These are phyloP conservation scores for Dryas integrifolia DNA, from an alignment of 331 rosid species.

Conservation along the genomic window DNA sequence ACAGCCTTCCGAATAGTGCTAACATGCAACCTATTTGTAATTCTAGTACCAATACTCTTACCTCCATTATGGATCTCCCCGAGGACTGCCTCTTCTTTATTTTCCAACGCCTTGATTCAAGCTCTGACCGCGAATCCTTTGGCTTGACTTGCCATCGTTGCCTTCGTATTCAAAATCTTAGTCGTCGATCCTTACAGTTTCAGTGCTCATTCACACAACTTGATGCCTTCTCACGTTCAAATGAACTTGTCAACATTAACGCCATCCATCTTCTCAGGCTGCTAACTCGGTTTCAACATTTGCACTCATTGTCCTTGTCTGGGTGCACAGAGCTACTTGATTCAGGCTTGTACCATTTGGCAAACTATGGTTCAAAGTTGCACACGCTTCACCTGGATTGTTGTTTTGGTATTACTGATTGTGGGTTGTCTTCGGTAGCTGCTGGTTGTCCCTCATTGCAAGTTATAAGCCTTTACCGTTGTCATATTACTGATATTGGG, in stretches of 20 bases:
- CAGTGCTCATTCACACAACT: conserved; percentile 43
- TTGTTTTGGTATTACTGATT: conserved; percentile 49
- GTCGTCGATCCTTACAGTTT: conserved; percentile 46
- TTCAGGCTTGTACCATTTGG: conserved; percentile 45
- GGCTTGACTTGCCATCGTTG: conserved; percentile 61
- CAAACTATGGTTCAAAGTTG: conserved; percentile 47
- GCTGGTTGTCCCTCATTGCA: conserved; percentile 43
- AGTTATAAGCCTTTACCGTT: conserved; percentile 49
- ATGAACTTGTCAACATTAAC: conserved; percentile 21
- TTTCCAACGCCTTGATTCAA: conserved; percentile 40
- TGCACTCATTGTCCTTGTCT: conserved; percentile 48
- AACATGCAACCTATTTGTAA: conserved; percentile 42
- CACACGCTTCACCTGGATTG: conserved; percentile 48
- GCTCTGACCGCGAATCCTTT: conserved; percentile 56
- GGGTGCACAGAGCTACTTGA: conserved; percentile 54
- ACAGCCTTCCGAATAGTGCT: conserved; percentile 57
- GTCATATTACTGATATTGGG: conserved; percentile 49
- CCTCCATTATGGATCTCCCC: conserved; percentile 53
- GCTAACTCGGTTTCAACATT: conserved; percentile 54
- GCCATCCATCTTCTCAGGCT: conserved; percentile 45
- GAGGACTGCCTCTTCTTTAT: conserved; percentile 58
- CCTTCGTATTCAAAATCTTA: conserved; percentile 51
- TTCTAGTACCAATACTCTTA: conserved; percentile 20
- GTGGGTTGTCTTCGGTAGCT: conserved; percentile 46
- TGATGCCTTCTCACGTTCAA: conserved; percentile 27